Evolutionary conservation across 306 rosid genomes (phyloP), one percentile per base, ranked within the genome.

Genomic region (Acacia melanoxylon): DNA sequence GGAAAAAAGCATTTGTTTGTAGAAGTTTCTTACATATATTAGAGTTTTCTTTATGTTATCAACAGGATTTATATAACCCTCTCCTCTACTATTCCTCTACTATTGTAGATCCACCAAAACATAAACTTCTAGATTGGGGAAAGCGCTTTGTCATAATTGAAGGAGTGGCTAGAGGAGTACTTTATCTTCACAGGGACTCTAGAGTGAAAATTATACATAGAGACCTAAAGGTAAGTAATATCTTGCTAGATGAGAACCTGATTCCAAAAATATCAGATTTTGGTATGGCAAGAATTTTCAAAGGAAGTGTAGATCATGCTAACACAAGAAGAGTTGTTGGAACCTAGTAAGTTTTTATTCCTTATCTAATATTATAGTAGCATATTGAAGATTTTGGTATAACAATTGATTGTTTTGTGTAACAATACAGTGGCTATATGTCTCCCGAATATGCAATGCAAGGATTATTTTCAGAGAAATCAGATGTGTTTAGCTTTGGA

Each of bases 381-480:
- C 5, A 56, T 56, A 56, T 7, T 61, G 0, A 1, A 48, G 33
- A 29, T 29, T 29, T 29, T 2, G 33, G 33, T 19, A 9, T 52
- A 52, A 52, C 10, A 66, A 22, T 67, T 2, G 15, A 41, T 35
- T 35, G 31, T 29, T 3, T 46, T 56, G 67, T 14, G 25, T 48
- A 46, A 56, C 13, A 20, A 6, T 77, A 58, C 56, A 85, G 83
- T 68, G 86, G 88, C 0, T 85, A 78, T 51, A 78, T 82, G 81
- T 74, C 86, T 0, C 88, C 88, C 2, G 85, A 85, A 49, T 82
- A 85, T 68, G 86, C 88, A 58, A 59, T 78, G 70, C 79, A 78
- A 68, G 88, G 86, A 24, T 1, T 3, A 1, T 24, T 61, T 61
- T 61, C 35, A 25, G 67, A 61, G 17, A 61, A 61, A 61, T 25